Percentiles rank a stretch among this genome's conserved stretches.
Evolutionary conservation across 2,329 filamentous ascomycete genomes (phyloP).

Genomic region (Ophiostoma triangulosporum): DNA sequence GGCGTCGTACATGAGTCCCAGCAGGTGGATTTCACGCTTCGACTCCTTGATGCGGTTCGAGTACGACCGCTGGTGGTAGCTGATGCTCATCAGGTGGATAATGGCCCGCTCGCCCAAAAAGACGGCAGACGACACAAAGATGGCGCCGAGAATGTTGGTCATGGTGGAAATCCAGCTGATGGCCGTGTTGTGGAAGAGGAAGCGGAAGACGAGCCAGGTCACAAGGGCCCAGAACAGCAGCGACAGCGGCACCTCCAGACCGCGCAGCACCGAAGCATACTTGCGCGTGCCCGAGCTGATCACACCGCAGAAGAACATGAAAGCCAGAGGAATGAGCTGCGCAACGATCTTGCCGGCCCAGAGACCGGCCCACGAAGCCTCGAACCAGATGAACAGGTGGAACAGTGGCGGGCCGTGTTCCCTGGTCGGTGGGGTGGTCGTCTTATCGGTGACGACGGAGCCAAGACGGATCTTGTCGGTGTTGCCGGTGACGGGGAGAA

Average conservation of each 20-base stretch:
- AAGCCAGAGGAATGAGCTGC: conserved; percentile 43
- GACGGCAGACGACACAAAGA: conserved; percentile 54
- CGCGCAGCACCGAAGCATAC: conserved; percentile 51
- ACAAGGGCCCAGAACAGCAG: conserved; percentile 57
- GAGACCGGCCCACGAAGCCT: conserved; percentile 52
- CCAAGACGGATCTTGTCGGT: conserved; percentile 18
- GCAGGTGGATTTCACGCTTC: conserved; percentile 70
- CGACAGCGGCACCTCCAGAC: conserved; percentile 52
- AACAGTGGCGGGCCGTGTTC: conserved; percentile 37
- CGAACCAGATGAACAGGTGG: conserved; percentile 54
- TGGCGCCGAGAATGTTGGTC: conserved; percentile 50
- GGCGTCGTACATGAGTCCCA: conserved; percentile 80
- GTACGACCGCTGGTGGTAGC: conserved; percentile 76
- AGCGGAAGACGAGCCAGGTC: conserved; percentile 47
- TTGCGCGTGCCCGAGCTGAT: conserved; percentile 58
- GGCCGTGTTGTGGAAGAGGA: conserved; percentile 30
- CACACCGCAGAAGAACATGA: conserved; percentile 57
- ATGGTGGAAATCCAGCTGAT: conserved; percentile 44
- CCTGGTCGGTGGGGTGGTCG: conserved; percentile 12
- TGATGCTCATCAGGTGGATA: conserved; percentile 72
- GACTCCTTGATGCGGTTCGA: conserved; percentile 74
- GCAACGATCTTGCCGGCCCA: conserved; percentile 56
- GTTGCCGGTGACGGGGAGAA: conserved; percentile 34
- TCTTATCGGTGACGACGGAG: conserved; percentile 16
- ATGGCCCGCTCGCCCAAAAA: conserved; percentile 66